phyloP scores from a whole-genome alignment of 306 rosid species.

The Fagus crenata region DNA sequence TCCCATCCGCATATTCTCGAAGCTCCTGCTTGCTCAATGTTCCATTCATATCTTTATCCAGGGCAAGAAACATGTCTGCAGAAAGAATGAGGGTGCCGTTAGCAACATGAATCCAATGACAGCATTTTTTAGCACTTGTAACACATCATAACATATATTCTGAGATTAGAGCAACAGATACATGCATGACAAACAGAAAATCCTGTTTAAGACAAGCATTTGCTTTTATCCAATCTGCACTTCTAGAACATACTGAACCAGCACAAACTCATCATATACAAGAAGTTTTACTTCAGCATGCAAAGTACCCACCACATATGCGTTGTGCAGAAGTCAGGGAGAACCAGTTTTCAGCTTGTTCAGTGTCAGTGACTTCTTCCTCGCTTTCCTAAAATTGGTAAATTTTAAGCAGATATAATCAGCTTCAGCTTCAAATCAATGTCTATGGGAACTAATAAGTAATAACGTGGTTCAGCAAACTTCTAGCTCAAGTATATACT shows the following conservation, averaged over 20 bases:
- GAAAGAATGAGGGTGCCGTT: conserved; percentile 29
- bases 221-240: neutral
- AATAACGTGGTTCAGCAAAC: neutral
- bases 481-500: conserved; percentile 2
- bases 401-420: conserved; percentile 14
- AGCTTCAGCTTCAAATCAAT: conserved; percentile 17
- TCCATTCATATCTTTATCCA: conserved; percentile 77
- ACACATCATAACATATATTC: conserved; percentile 16
- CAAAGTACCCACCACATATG: conserved; percentile 77
- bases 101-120: conserved; percentile 5
- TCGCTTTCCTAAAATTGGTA: conserved; percentile 76
- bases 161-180: neutral
- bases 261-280: conserved; percentile 2
- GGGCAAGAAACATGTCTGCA: conserved; percentile 90
- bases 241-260: neutral
- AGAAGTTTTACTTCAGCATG: conserved; percentile 5
- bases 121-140: conserved; percentile 3
- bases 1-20: conserved; percentile 94
- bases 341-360: conserved; percentile 99
- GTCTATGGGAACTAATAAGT: neutral
- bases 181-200: neutral
- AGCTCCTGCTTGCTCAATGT: conserved; percentile 96
- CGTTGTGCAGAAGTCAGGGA: conserved; percentile 97
- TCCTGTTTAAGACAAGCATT: neutral
- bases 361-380: conserved; percentile 97